A percentile compares a stretch with the other conserved stretches of the same genome.
These are phyloP conservation scores for Periconia digitata DNA, from an alignment of 2,329 filamentous ascomycete genomes.

Conservation along the genomic window DNA sequence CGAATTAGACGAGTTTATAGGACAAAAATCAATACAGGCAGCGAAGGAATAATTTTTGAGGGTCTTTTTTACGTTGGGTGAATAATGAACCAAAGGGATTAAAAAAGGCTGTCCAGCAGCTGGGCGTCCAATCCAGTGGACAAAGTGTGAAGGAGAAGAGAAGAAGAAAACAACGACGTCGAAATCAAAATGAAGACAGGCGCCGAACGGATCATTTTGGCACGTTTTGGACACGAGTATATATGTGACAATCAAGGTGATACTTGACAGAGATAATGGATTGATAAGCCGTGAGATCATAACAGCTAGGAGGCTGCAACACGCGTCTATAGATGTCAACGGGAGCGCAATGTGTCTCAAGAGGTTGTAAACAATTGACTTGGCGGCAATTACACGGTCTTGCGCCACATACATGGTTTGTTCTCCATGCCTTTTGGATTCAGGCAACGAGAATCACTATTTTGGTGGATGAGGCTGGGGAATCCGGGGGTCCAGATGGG, in stretches of 20 bases:
- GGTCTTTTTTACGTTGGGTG: too few species aligned
- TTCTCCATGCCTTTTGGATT: background rate
- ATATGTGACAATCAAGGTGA: background rate
- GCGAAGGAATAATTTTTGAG: too few species aligned
- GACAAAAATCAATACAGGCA: too few species aligned
- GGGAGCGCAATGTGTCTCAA: background rate
- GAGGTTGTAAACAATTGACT: background rate
- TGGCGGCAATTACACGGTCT: background rate
- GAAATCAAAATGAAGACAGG: background rate
- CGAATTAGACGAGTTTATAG: too few species aligned
- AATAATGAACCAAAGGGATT: too few species aligned
- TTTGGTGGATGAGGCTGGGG: background rate
- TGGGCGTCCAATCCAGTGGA: conserved; percentile 8
- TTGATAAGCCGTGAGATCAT: background rate
- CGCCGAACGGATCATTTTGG: background rate
- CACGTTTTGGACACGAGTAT: background rate
- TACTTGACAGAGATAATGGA: background rate
- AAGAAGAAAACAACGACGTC: background rate
- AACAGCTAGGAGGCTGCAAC: background rate
- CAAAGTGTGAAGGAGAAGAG: conserved; percentile 9
- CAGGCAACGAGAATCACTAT: too few species aligned
- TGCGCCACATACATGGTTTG: background rate
- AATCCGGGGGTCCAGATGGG: background rate
- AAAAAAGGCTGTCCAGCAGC: conserved; percentile 14
- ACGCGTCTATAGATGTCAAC: background rate